Base-by-base conservation (phyloP, 2,329 filamentous ascomycete species). In the Xylariales sp. region DNA sequence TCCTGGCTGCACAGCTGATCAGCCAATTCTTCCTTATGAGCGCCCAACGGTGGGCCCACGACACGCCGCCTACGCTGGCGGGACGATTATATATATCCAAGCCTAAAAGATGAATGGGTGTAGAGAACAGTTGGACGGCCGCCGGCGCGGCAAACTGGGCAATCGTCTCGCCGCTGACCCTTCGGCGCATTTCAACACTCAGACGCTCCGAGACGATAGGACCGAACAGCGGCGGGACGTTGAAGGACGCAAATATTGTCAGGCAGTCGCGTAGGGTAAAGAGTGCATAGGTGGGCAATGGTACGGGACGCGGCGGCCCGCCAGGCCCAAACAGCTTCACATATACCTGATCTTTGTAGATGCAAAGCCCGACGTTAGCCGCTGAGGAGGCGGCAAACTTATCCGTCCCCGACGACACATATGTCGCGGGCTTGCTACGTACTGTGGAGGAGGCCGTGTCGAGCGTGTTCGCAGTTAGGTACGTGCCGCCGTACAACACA, bases 201-300 rank as follows among this genome's bases (percentile, higher is more conserved):
- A 91, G 76, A 34, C 84, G 82, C 18, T 85, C 80, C 14, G 85
- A 87, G 23, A 97, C 82, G 5, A 83, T 80, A 0, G 93, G 93
- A 0, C 92, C 93, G 9, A 97, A 84, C 1, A 96, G 76, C 0
- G 93, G 88, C 0, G 95, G 95, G 1, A 97, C 83, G 78, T 97
- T 97, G 86, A 97, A 98, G 12, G 89, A 93, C 4, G 93, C 93
- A 79, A 97, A 97, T 74, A 97, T 94, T 59, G 94, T 97, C 69
- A 97, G 82, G 80, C 91, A 93, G 81, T 97, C 94, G 74, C 94
- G 89, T 63, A 91, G 77, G 3, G 92, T 90, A 83, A 97, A 97
- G 65, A 97, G 87, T 0, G 85, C 83, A 80, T 94, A 96, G 8
- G 90, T 92, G 1, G 91, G 83, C 39, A 89, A 80, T 0, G 92